Evolutionary conservation across 345 rosid genomes (phyloP), one percentile per base, ranked within the genome.

Genomic region (Populus deltoides): DNA sequence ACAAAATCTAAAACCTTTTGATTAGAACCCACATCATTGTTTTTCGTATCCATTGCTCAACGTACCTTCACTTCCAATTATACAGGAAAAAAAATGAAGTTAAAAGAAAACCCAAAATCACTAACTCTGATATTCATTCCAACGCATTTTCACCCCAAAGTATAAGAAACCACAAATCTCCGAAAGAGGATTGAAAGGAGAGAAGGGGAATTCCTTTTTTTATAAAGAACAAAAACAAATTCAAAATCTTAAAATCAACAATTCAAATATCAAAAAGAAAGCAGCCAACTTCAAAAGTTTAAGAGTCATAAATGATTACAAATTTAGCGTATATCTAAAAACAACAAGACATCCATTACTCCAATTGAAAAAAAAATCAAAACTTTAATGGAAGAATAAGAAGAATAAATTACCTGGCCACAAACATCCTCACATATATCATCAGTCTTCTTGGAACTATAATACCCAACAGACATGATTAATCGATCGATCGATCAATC

Each of bases 361-460:
- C 25, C 35, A 29, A 22, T 53, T 47, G 22, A 51, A 3, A 31
- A 49, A 17, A 74, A 69, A 55, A 71, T 53, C 67, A 62, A 59
- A 70, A 49, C 15, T 10, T 45, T 8, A 33, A 20, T 41, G 45
- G 45, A 41, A 41, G 45, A 71, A 24, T 36, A 45, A 22, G 51
- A 24, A 35, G 39, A 5, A 45, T 3, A 17, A 66, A 74, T 63
- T 84, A 92, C 97, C 97, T 91, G 81, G 80, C 97, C 97, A 75
- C 97, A 92, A 79, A 92, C 93, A 45, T 91, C 83, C 68, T 85
- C 92, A 80, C 94, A 91, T 8, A 90, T 82, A 83, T 88, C 97
- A 83, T 93, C 97, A 66, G 97, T 89, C 85, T 94, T 94, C 93
- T 94, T 94, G 53, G 94, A 94, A 86, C 78, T 90, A 80, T 84